Percentiles rank a stretch among this genome's conserved stretches.
phyloP scores from a whole-genome alignment of 257 asterid species.

The Leptodermis oblonga region DNA sequence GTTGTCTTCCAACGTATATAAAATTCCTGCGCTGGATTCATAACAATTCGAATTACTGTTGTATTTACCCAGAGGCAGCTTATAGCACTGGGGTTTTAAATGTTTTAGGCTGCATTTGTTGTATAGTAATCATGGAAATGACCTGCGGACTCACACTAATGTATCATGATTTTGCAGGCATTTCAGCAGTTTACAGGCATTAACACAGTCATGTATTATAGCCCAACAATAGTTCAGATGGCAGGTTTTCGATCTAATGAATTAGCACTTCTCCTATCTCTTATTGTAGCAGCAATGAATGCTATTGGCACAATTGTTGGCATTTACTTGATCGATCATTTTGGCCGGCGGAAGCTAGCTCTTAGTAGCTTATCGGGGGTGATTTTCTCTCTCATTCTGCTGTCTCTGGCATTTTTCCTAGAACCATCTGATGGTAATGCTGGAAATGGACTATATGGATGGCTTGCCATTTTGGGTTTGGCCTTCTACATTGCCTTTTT shows the following conservation, averaged over 20 bases:
- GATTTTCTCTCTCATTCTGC: conserved; percentile 58
- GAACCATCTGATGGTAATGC: conserved; percentile 33
- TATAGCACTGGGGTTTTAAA: not conserved
- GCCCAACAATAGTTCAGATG: conserved; percentile 95
- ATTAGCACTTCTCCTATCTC: conserved; percentile 80
- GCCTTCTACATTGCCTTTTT: conserved; percentile 73
- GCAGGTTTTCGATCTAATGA: conserved; percentile 85
- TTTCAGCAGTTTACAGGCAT: conserved; percentile 94
- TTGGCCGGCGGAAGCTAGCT: conserved; percentile 73
- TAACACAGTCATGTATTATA: conserved; percentile 90
- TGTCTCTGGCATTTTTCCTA: conserved; percentile 52
- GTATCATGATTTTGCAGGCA: conserved; percentile 43
- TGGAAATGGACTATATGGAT: conserved; percentile 41
- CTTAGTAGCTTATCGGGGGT: conserved; percentile 79
- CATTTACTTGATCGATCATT: conserved; percentile 72
- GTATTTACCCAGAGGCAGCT: not conserved
- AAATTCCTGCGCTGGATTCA: not conserved
- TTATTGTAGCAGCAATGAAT: conserved; percentile 61
- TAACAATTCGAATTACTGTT: too few species aligned
- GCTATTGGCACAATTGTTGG: conserved; percentile 80
- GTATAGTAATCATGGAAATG: not conserved
- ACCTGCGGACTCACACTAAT: not conserved
- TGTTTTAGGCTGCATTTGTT: not conserved
- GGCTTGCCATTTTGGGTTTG: conserved; percentile 78
- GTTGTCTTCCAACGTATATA: not conserved